Conservation (phyloP, 2,329 filamentous ascomycete genomes). For the Stemphylium lycopersici region DNA sequence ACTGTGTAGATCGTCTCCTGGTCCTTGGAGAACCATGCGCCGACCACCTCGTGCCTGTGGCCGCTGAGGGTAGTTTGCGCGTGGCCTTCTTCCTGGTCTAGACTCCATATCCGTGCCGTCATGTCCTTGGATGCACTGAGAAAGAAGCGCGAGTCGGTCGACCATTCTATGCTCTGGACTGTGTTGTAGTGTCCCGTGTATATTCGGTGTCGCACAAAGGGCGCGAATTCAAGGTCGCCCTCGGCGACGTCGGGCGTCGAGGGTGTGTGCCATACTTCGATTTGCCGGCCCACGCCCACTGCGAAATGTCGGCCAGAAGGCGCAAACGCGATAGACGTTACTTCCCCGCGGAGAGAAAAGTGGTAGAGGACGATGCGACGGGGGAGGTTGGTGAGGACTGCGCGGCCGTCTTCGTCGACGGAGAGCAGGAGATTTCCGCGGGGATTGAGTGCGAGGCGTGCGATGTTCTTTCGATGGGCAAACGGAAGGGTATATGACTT, state of each 20-base stretch:
- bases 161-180: conserved; percentile 90
- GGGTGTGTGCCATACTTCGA: conserved; percentile 96
- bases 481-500: conserved; percentile 88
- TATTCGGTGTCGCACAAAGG: conserved; percentile 86
- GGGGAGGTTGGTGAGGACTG: conserved; percentile 88
- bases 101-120: conserved; percentile 93
- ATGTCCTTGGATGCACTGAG: conserved; percentile 90
- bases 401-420: conserved; percentile 91
- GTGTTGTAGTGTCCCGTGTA: conserved; percentile 89
- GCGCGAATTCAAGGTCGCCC: conserved; percentile 91
- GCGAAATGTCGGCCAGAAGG: conserved; percentile 91
- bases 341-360: conserved; percentile 88
- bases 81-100: conserved; percentile 86
- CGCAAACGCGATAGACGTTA: conserved; percentile 86
- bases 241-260: conserved; percentile 83
- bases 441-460: conserved; percentile 84
- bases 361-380: conserved; percentile 88
- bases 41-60: conserved; percentile 86
- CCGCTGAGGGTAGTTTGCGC: conserved; percentile 87
- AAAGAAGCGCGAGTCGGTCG: conserved; percentile 93
- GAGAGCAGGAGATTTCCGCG: conserved; percentile 90
- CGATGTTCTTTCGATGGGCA: conserved; percentile 91
- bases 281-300: conserved; percentile 81
- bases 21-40: conserved; percentile 95
- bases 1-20: conserved; percentile 97